These are phyloP conservation scores for Aureobasidium vineae DNA, from an alignment of 2,329 filamentous ascomycete species.

Conservation along the genomic window DNA sequence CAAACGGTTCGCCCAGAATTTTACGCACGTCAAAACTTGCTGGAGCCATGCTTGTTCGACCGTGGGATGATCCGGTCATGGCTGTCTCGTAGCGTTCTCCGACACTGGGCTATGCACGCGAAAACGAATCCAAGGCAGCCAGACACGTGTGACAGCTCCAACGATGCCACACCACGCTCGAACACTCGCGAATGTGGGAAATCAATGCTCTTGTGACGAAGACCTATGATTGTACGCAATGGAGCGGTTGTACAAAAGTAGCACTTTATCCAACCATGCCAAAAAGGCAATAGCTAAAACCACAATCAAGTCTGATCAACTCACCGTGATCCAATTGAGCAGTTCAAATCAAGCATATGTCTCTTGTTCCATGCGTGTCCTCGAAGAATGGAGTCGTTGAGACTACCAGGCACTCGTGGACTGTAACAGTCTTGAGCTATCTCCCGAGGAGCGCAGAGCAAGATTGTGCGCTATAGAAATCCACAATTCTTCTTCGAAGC, in stretches of 20 bases:
- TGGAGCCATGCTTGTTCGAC: not conserved
- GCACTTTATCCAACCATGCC: too few species aligned
- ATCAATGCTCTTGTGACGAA: not conserved
- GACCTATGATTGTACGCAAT: not conserved
- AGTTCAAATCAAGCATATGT: not conserved
- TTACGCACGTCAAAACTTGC: not conserved
- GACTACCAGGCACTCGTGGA: too few species aligned
- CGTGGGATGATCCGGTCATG: not conserved
- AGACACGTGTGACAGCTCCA: not conserved
- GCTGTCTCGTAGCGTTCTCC: not conserved
- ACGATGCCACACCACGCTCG: not conserved
- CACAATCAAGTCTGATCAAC: not conserved
- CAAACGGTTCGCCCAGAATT: not conserved
- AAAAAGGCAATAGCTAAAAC: not conserved
- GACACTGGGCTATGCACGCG: not conserved
- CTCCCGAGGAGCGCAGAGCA: too few species aligned
- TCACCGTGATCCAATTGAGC: not conserved
- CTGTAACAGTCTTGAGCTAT: too few species aligned
- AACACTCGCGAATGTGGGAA: not conserved
- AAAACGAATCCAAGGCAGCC: not conserved
- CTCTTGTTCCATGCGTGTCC: not conserved
- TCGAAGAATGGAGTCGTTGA: too few species aligned
- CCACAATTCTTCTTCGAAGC: too few species aligned
- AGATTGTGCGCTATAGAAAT: too few species aligned
- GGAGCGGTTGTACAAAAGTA: not conserved